Evolutionary conservation across 1,284 basidiomycete species (phyloP), one percentile per base, ranked within the genome.

Genomic region (Cryptococcus deneoformans): DNA sequence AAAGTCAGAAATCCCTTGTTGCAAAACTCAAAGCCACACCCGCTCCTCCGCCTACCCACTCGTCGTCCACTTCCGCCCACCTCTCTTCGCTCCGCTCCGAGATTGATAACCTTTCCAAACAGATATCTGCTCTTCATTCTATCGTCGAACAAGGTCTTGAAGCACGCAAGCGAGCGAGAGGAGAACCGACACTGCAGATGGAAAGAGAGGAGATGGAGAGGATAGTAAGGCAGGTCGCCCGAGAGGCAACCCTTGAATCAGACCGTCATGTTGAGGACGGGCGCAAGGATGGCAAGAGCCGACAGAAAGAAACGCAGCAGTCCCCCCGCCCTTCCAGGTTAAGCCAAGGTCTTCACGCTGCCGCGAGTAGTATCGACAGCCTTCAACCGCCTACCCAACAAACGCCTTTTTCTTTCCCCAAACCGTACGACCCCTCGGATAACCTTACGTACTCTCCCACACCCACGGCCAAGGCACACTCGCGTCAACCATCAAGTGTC

Each of bases 61-160:
- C 59, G 16, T 42, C 66, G 45, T 56, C 54, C 43, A 50, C 59
- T 5, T 44, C 44, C n/a, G 79, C 81, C 0, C 89, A 92, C 67
- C 79, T 82, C 0, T 78, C 77, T 1, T 79, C 29, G 0, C 69
- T 90, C 44, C 78, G 82, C 37, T 52, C 51, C n/a, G 67, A 75
- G 51, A 67, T 75, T n/a, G 70, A 69, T 66, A 79, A 87, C 36
- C 82, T 93, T 6, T 85, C 84, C 0, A 85, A 85, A 2, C 90
- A 93, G 73, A 87, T 92, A 1, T 85, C 87, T 57, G 86, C 88
- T 3, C 79, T 93, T n/a, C 81, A 86, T 16, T 86, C 85, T 0
- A 86, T 92, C 0, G 88, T 92, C 1, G 89, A 92, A 68, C 86
- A 90, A 58, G 89, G 89, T 1, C 79, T 93, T 47, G 82, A 85